Conservation (phyloP, 176 grass and related monocot genomes). For the Typha latifolia region DNA sequence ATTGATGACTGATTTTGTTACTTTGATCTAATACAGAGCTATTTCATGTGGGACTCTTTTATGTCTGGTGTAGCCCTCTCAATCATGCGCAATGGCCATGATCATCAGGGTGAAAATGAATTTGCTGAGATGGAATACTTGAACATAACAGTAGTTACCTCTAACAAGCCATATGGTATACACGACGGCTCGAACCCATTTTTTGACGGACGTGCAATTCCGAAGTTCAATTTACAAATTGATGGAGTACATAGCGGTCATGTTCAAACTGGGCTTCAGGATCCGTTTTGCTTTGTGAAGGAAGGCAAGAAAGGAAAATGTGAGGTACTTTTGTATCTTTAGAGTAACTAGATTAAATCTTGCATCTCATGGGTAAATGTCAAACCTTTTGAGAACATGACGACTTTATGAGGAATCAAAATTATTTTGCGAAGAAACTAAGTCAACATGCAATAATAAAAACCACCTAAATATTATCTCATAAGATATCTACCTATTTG, state of each 20-base stretch:
- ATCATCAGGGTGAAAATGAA: constrained; percentile 49
- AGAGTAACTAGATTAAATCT: constrained; percentile 14
- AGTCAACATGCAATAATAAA: no score
- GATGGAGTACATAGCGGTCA: constrained; percentile 73
- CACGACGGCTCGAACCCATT: constrained; percentile 72
- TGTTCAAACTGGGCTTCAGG: constrained; percentile 60
- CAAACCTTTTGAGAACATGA: no score
- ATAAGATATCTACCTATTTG: background rate
- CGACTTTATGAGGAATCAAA: no score
- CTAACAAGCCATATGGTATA: constrained; percentile 58
- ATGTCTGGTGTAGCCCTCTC: constrained; percentile 54
- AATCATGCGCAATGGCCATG: constrained; percentile 48
- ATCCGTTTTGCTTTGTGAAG: constrained; percentile 54
- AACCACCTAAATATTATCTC: no score
- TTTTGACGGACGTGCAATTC: constrained; percentile 35
- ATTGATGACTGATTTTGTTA: background rate
- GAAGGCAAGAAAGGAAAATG: constrained; percentile 60
- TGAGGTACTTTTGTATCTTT: constrained; percentile 39
- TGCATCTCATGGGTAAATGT: background rate
- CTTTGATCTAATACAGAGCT: constrained; percentile 44
- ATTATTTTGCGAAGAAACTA: no score
- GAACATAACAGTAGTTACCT: constrained; percentile 75
- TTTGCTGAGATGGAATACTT: constrained; percentile 66
- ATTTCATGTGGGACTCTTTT: constrained; percentile 94
- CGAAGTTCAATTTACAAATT: constrained; percentile 53